Base-by-base conservation (phyloP, 2,329 filamentous ascomycete species). In the Ceratocystis diversiconidia region DNA sequence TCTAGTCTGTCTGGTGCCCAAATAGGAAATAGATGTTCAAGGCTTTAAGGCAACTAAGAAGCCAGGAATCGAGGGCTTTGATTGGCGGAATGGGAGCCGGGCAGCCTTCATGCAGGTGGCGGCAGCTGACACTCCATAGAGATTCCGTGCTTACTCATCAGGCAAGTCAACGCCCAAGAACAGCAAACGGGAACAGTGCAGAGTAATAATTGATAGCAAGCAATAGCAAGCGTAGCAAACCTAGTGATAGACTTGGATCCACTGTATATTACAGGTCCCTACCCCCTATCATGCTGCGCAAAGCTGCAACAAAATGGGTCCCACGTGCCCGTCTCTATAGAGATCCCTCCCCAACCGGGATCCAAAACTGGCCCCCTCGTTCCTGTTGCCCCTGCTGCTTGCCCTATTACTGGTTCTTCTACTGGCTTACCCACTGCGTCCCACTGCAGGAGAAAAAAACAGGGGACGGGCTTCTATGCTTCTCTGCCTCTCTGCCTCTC, bases 301-400 rank as follows among this genome's bases (percentile, higher is more conserved):
- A 12, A 22, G 22, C 48, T 52, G 19, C 48, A 52, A 10, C 22
- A 52, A 52, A 52, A 52, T 25, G 48, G 48, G 48, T 5, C 48
- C 48, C 48, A 52, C 48, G 48, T 52, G 48, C 48, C 48, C 48
- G 48, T 52, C 48, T 52, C 48, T 52, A 52, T 22, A 52, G 48
- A 52, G 48, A 52, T 52, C 19, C 48, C 36, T 15, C 36, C 30
- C 48, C 48, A 52, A 28, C 48, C 22, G 15, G 15, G 19, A n/a
- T 25, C 48, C 48, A 5, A 52, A 28, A 25, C 48, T 25, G 48
- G 19, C 48, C 48, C 48, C 19, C 19, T 19, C 36, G 36, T 28
- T 25, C 48, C 48, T 28, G 10, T 15, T 52, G 36, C 36, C 36
- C 36, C 36, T 41, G 36, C 36, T 41, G 36, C 10, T 4, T 15